Evolutionary conservation across 2,329 filamentous ascomycete genomes (phyloP).

Genomic region (Calonectria pauciramosa): DNA sequence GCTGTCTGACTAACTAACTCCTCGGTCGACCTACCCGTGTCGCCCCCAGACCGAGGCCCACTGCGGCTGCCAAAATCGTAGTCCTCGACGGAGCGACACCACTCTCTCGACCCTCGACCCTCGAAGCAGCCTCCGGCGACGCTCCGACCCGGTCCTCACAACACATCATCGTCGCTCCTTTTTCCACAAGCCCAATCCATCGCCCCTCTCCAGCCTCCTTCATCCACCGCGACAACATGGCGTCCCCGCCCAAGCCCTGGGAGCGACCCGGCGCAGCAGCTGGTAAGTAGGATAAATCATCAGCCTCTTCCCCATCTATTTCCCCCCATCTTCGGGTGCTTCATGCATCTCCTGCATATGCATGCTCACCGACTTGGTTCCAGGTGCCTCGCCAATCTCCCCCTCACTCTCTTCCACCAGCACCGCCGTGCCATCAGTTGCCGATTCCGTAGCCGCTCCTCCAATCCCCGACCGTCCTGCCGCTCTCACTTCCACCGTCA

Average conservation of each 20-base stretch:
- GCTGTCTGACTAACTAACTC: neutral
- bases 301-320: slow-evolving; percentile 4
- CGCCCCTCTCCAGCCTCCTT: slow-evolving; percentile 23
- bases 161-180: neutral
- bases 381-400: slow-evolving; percentile 57
- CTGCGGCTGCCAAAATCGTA: slow-evolving; percentile 1
- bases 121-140: neutral
- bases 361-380: slow-evolving; percentile 39
- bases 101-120: neutral
- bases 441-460: slow-evolving; percentile 64
- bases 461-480: slow-evolving; percentile 85
- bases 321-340: slow-evolving; percentile 13
- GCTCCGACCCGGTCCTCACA: neutral
- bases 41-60: slow-evolving; percentile 2
- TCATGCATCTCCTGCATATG: slow-evolving; percentile 36
- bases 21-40: slow-evolving; percentile 7
- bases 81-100: neutral
- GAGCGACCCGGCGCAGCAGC: slow-evolving; percentile 79
- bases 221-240: slow-evolving; percentile 58
- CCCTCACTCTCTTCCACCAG: slow-evolving; percentile 58
- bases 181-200: neutral
- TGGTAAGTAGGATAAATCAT: slow-evolving; percentile 58
- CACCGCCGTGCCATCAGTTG: slow-evolving; percentile 55
- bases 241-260: slow-evolving; percentile 97
- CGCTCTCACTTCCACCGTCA: slow-evolving; percentile 83